These are phyloP conservation scores for Acer campestre DNA, from an alignment of 345 rosid genomes.

Conservation along the genomic window DNA sequence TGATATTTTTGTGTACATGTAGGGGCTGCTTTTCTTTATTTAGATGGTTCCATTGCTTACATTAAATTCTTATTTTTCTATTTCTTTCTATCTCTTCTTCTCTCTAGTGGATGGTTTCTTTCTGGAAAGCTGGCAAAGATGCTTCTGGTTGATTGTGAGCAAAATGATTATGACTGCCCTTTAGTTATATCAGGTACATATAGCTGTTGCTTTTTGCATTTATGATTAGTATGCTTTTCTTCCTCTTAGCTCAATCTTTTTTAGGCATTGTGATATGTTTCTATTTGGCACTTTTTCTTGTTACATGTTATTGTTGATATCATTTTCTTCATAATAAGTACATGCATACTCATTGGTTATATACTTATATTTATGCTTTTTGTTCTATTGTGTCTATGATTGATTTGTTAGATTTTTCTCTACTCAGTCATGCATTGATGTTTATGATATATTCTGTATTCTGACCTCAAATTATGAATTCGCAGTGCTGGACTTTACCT, in stretches of 20 bases:
- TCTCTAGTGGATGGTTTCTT: constrained; percentile 73
- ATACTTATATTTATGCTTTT: not conserved
- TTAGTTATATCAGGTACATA: constrained; percentile 75
- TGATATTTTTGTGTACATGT: not conserved
- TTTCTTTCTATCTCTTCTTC: not conserved
- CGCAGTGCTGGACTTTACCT: constrained; percentile 86
- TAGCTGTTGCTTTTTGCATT: constrained; percentile 13
- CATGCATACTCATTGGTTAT: not conserved
- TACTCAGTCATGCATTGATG: not conserved
- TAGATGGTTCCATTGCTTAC: constrained; percentile 11
- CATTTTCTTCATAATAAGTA: not conserved
- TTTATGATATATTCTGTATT: not conserved
- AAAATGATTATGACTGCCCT: constrained; percentile 66
- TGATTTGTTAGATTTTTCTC: not conserved
- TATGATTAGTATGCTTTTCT: constrained; percentile 11
- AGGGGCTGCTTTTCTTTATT: not conserved
- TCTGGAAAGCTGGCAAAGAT: constrained; percentile 85
- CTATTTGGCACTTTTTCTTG: constrained; percentile 1
- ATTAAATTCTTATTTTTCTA: constrained; percentile 4
- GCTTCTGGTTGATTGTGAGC: constrained; percentile 78
- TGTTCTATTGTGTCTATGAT: not conserved
- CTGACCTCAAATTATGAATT: constrained; percentile 33
- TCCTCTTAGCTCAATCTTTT: not conserved
- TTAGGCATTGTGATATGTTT: constrained; percentile 13
- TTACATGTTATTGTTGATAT: not conserved